phyloP scores from a whole-genome alignment of 2,329 filamentous ascomycete species.

The Botryosphaeria agaves region DNA sequence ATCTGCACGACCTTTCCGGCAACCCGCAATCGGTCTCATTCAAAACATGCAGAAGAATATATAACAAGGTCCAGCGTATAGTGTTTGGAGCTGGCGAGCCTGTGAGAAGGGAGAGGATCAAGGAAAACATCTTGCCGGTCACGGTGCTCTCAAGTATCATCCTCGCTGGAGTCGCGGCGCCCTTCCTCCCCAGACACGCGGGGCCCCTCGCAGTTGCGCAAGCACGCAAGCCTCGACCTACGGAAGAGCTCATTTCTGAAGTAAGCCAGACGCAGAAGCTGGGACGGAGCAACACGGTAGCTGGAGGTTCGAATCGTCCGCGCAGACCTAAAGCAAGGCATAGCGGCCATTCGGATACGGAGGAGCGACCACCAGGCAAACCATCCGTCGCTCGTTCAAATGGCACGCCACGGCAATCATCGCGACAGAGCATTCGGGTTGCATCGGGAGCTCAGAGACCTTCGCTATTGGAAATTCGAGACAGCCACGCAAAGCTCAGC shows the following conservation, averaged over 20 bases:
- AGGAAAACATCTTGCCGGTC: slow-evolving; percentile 65
- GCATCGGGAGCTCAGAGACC: slow-evolving; percentile 17
- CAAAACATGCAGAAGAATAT: slow-evolving; percentile 66
- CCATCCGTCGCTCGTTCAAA: no score
- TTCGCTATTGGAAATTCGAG: slow-evolving; percentile 34
- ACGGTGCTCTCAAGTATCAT: slow-evolving; percentile 69
- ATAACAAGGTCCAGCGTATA: slow-evolving; percentile 78
- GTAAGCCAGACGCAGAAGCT: slow-evolving; percentile 38
- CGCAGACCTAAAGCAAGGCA: slow-evolving; percentile 23
- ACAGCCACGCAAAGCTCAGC: slow-evolving; percentile 45
- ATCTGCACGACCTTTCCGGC: slow-evolving; percentile 61
- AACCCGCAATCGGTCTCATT: slow-evolving; percentile 63
- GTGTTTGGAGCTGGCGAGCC: slow-evolving; percentile 64
- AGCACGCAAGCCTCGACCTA: slow-evolving; percentile 54
- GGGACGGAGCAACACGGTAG: slow-evolving; percentile 53
- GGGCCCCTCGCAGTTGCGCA: slow-evolving; percentile 70
- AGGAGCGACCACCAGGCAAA: not conserved
- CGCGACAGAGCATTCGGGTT: not conserved
- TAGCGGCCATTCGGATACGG: not conserved
- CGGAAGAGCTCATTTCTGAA: slow-evolving; percentile 44
- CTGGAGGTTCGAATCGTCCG: slow-evolving; percentile 20
- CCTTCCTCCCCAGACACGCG: slow-evolving; percentile 59
- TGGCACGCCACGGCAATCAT: not conserved
- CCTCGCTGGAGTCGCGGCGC: slow-evolving; percentile 57
- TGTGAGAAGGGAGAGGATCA: slow-evolving; percentile 54